phyloP scores from a whole-genome alignment of 2,329 filamentous ascomycete species.

The Xylariaceae sp. region DNA sequence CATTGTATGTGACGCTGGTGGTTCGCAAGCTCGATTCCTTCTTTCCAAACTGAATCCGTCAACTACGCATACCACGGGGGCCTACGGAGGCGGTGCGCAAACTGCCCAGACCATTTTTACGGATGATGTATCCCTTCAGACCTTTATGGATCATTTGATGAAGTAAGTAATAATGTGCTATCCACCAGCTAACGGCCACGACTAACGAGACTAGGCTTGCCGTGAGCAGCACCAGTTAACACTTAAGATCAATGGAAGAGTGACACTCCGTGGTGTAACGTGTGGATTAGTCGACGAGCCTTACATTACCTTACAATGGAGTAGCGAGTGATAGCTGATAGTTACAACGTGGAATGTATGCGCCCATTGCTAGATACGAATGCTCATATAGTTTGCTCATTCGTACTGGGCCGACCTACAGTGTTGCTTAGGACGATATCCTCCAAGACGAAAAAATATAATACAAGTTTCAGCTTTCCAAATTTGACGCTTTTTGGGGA shows the following conservation, averaged over 20 bases:
- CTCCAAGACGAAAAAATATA: background rate
- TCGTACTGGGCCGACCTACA: background rate
- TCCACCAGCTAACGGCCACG: background rate
- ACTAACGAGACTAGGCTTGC: slow-evolving; percentile 40
- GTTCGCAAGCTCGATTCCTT: slow-evolving; percentile 94
- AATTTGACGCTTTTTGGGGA: background rate
- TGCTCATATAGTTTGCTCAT: slow-evolving; percentile 2
- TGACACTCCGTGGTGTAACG: background rate
- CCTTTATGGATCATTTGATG: slow-evolving; percentile 99
- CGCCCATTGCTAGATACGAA: slow-evolving; percentile 5
- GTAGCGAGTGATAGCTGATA: slow-evolving; percentile 1
- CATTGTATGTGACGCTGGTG: slow-evolving; percentile 97
- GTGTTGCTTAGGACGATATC: background rate
- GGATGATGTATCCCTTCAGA: slow-evolving; percentile 94
- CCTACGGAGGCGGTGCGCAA: slow-evolving; percentile 79
- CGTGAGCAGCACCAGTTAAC: slow-evolving; percentile 57
- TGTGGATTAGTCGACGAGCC: background rate
- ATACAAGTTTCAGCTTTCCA: too few species aligned
- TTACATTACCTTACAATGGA: background rate
- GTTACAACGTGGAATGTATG: background rate
- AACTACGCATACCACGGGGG: slow-evolving; percentile 89
- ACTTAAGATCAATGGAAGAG: background rate
- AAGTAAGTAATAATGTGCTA: slow-evolving; percentile 60
- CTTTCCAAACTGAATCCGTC: slow-evolving; percentile 96
- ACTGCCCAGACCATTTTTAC: slow-evolving; percentile 98